Evolutionary conservation across 108 stramenopile genomes (phyloP).

Genomic region (Nitzschia sp.): DNA sequence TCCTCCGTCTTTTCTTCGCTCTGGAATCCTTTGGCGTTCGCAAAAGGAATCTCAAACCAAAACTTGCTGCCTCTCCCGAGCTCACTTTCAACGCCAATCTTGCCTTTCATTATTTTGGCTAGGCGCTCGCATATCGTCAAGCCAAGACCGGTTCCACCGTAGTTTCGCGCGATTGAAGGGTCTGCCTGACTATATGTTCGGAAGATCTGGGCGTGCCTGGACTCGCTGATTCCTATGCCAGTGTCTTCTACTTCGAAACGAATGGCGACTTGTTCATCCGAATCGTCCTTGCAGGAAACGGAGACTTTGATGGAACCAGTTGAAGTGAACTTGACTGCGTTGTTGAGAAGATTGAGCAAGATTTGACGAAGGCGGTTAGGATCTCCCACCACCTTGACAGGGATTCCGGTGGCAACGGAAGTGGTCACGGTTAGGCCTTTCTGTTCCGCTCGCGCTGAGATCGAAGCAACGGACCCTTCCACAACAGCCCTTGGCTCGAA

Average conservation of each 20-base stretch:
- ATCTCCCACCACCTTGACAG: slow-evolving; percentile 43
- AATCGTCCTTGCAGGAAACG: neutral
- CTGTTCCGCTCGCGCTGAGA: slow-evolving; percentile 19
- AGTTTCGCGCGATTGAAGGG: slow-evolving; percentile 37
- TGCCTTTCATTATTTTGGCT: slow-evolving; percentile 39
- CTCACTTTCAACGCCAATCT: slow-evolving; percentile 38
- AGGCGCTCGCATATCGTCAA: slow-evolving; percentile 47
- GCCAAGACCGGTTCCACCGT: slow-evolving; percentile 54
- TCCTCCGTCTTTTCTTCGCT: slow-evolving; percentile 6
- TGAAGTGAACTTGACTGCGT: slow-evolving; percentile 64
- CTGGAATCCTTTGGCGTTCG: slow-evolving; percentile 4
- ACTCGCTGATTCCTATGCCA: slow-evolving; percentile 46
- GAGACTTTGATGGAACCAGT: slow-evolving; percentile 29
- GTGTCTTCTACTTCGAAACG: slow-evolving; percentile 50
- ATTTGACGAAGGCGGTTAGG: slow-evolving; percentile 65
- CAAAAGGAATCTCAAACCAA: slow-evolving; percentile 35
- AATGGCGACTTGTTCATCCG: slow-evolving; percentile 12
- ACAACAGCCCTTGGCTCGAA: slow-evolving; percentile 37
- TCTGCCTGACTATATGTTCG: slow-evolving; percentile 42
- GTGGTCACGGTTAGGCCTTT: slow-evolving; percentile 20
- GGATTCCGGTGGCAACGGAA: slow-evolving; percentile 1
- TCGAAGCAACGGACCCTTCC: slow-evolving; percentile 36
- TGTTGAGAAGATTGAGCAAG: slow-evolving; percentile 51
- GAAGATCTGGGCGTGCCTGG: slow-evolving; percentile 36
- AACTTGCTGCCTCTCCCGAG: slow-evolving; percentile 33